phyloP scores from a whole-genome alignment of 257 asterid species.

The Fraxinus pennsylvanica region DNA sequence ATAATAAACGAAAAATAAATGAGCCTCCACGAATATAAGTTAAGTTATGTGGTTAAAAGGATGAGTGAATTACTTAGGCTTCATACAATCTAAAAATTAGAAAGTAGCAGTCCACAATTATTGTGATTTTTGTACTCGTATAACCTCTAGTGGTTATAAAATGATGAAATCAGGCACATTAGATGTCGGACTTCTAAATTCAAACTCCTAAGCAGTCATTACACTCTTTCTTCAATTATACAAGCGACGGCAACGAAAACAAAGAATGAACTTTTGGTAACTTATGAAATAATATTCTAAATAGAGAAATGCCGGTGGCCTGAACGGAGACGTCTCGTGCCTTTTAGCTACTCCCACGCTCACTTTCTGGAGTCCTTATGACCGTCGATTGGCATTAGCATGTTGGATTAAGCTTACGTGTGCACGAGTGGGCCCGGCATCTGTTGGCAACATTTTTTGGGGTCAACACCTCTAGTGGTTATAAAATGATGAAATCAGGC shows the following conservation, averaged over 20 bases:
- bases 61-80: not conserved
- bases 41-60: not conserved
- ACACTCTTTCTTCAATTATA: not conserved
- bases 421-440: too few relatives aligned
- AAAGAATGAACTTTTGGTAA: not conserved
- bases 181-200: not conserved
- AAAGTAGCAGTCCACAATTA: not conserved
- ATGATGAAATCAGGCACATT: not conserved
- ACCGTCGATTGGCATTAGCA: too few relatives aligned
- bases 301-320: too few relatives aligned
- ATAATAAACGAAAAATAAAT: too few relatives aligned
- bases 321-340: too few relatives aligned
- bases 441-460: too few relatives aligned
- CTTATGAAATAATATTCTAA: not conserved
- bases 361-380: too few relatives aligned
- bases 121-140: not conserved
- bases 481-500: not conserved
- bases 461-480: too few relatives aligned
- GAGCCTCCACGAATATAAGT: not conserved
- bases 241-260: not conserved
- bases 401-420: too few relatives aligned
- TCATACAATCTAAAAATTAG: not conserved
- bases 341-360: too few relatives aligned
- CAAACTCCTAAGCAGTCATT: not conserved
- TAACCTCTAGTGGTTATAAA: not conserved